Evolutionary conservation across 805 yeast genomes (phyloP).

Genomic region (Zygotorulaspora florentina): DNA sequence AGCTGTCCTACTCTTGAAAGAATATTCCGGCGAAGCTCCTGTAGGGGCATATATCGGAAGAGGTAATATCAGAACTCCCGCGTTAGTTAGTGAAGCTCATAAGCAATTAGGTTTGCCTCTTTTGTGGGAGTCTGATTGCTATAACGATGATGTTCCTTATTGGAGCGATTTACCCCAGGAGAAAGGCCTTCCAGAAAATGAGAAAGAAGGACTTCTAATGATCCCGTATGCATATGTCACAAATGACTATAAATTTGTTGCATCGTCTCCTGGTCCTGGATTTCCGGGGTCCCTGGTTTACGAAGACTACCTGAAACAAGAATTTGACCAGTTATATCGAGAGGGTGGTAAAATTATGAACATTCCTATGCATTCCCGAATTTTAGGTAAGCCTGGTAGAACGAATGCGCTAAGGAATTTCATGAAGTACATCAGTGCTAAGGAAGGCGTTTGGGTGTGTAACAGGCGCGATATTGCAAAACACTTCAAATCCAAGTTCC

Average conservation of each 20-base stretch:
- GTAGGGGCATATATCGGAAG: constrained; percentile 1
- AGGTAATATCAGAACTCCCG: background rate
- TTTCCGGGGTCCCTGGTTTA: background rate
- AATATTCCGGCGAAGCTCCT: background rate
- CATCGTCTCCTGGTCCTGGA: constrained; percentile 1
- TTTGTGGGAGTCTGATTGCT: constrained; percentile 1
- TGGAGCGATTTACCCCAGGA: constrained; percentile 1
- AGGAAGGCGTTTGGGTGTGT: background rate
- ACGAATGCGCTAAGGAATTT: background rate
- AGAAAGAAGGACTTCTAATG: background rate
- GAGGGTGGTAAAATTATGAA: background rate
- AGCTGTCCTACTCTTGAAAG: background rate
- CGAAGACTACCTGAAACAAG: background rate
- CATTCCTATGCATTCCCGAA: background rate
- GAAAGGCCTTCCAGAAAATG: background rate
- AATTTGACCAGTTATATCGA: background rate
- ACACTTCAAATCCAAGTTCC: background rate
- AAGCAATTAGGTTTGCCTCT: constrained; percentile 1
- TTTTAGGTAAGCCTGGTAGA: background rate
- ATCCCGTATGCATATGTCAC: constrained; percentile 1
- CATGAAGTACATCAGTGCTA: background rate
- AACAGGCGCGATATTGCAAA: background rate
- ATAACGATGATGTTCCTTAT: constrained; percentile 1
- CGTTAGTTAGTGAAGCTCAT: background rate
- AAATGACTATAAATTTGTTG: constrained; percentile 1